Conservation (phyloP, 1,284 basidiomycete genomes). For the Agaricales sp. region DNA sequence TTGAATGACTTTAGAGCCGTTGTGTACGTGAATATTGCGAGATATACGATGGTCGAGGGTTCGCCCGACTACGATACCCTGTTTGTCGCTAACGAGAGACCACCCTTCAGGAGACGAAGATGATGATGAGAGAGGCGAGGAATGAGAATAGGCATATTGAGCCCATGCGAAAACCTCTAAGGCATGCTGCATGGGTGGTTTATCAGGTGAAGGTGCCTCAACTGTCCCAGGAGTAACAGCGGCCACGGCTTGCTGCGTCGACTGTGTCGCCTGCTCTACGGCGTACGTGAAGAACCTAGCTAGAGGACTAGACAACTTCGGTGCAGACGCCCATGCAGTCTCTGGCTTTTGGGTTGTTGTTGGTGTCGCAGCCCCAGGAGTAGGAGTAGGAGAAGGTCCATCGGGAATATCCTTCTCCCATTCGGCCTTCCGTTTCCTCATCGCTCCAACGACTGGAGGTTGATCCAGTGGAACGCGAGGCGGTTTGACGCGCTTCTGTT, state of each 20-base stretch:
- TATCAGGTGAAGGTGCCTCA: slow-evolving; percentile 38
- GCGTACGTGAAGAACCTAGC: slow-evolving; percentile 65
- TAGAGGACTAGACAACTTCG: slow-evolving; percentile 60
- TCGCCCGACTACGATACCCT: slow-evolving; percentile 25
- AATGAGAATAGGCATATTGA: slow-evolving; percentile 58
- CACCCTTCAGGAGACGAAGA: slow-evolving; percentile 38
- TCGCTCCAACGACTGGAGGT: slow-evolving; percentile 69
- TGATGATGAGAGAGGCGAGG: slow-evolving; percentile 19
- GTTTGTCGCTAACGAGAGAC: slow-evolving; percentile 76
- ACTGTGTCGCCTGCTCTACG: slow-evolving; percentile 59
- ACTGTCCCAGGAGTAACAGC: slow-evolving; percentile 51
- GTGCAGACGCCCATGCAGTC: slow-evolving; percentile 37
- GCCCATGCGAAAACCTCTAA: slow-evolving; percentile 75
- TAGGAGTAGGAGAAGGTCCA: slow-evolving; percentile 12
- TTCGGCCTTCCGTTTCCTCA: slow-evolving; percentile 58
- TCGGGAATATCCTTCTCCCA: slow-evolving; percentile 39
- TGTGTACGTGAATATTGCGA: slow-evolving; percentile 75
- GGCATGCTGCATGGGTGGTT: slow-evolving; percentile 64
- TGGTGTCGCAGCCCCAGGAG: slow-evolving; percentile 14
- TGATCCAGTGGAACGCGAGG: slow-evolving; percentile 86
- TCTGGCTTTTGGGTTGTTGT: slow-evolving; percentile 9
- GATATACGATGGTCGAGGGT: slow-evolving; percentile 72
- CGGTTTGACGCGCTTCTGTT: slow-evolving; percentile 83
- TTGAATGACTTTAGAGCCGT: slow-evolving; percentile 88
- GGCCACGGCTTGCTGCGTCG: slow-evolving; percentile 64